Evolutionary conservation across 139 green algal genomes (phyloP).

Genomic region (Parachlorella kessleri): DNA sequence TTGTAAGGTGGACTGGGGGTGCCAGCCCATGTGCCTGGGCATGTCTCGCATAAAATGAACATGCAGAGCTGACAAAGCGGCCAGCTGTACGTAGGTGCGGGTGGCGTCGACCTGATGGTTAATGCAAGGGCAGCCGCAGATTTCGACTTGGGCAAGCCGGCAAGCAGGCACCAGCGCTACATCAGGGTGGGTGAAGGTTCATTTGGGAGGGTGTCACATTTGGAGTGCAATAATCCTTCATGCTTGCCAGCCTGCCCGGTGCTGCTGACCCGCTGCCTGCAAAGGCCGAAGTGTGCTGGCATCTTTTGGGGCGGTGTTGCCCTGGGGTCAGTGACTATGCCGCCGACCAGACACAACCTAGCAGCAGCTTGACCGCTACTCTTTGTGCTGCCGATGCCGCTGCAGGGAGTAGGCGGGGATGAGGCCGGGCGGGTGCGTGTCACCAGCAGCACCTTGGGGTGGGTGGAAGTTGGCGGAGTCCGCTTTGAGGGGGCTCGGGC

Average conservation of each 20-base stretch:
- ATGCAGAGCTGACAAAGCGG: too few relatives aligned
- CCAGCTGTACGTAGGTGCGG: constrained; percentile 43
- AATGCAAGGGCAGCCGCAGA: constrained; percentile 23
- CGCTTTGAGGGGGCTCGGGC: constrained; percentile 4
- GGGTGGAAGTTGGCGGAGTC: neutral
- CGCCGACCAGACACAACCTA: neutral
- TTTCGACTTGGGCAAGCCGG: constrained; percentile 2
- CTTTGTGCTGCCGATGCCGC: neutral
- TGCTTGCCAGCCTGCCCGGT: too few relatives aligned
- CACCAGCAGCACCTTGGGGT: neutral
- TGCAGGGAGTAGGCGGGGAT: constrained; percentile 15
- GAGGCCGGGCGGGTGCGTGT: neutral
- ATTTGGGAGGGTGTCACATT: too few relatives aligned
- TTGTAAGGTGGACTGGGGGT: too few relatives aligned
- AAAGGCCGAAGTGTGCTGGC: too few relatives aligned
- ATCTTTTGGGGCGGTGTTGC: too few relatives aligned
- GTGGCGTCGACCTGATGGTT: constrained; percentile 38
- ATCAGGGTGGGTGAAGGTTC: neutral
- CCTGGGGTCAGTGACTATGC: too few relatives aligned
- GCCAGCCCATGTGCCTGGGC: too few relatives aligned
- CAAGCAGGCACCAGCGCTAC: neutral
- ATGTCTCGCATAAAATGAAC: too few relatives aligned
- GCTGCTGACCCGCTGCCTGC: too few relatives aligned
- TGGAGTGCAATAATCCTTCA: too few relatives aligned
- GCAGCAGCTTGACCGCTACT: neutral